Evolutionary conservation across 208 protist genomes (phyloP).

Genomic region (Trypanosoma mega): DNA sequence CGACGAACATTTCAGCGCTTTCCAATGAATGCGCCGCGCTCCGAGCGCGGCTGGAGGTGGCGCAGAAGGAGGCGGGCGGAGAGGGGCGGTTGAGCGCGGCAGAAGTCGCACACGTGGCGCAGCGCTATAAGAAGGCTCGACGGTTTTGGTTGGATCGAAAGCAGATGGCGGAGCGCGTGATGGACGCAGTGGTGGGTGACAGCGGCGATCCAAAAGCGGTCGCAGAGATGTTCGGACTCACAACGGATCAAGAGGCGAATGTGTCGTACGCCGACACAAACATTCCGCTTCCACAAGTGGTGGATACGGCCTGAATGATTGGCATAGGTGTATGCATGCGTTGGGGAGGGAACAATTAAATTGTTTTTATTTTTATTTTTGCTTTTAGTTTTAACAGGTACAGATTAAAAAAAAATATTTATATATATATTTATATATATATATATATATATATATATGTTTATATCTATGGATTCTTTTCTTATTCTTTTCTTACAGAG

Average conservation of each 20-base stretch:
- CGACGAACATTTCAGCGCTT: constrained; percentile 7
- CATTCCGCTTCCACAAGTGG: constrained; percentile 40
- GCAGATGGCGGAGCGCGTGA: constrained; percentile 57
- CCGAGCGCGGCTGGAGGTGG: constrained; percentile 8
- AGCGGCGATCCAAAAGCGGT: constrained; percentile 40
- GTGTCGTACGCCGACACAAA: constrained; percentile 50
- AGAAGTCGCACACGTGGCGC: constrained; percentile 21
- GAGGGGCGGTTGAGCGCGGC: constrained; percentile 4
- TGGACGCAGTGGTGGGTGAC: constrained; percentile 65
- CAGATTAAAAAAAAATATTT: not conserved
- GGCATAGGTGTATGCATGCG: not conserved
- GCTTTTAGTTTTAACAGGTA: too few species aligned
- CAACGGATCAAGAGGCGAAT: constrained; percentile 57
- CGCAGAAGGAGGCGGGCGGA: constrained; percentile 9
- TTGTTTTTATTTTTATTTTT: not conserved
- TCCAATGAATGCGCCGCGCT: constrained; percentile 17
- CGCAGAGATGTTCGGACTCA: constrained; percentile 53
- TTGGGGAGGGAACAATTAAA: not conserved
- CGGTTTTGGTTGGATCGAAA: constrained; percentile 68
- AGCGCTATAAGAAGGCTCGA: constrained; percentile 50
- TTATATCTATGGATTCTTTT: not conserved
- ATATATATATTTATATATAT: constrained; percentile 2
- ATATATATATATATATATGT: constrained; percentile 2
- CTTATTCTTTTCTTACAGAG: not conserved
- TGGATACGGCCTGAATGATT: constrained; percentile 5